Evolutionary conservation across 495 filamentous ascomycete genomes (phyloP).

Genomic region (Lophiotrema nucula): DNA sequence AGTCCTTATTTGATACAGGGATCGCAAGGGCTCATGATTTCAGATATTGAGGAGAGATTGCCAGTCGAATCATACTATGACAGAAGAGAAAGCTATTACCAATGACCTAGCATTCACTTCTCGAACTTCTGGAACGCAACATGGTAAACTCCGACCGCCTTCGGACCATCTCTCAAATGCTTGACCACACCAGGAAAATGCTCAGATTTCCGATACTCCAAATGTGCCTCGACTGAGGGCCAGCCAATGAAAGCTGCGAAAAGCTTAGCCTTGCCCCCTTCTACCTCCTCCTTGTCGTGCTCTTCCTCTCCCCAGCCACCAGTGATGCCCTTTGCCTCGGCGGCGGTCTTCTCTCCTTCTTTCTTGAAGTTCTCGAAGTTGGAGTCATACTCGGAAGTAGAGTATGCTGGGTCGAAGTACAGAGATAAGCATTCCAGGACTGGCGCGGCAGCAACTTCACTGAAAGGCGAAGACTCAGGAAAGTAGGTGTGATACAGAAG

Average conservation of each 20-base stretch:
- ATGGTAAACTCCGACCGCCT: conserved; percentile 8
- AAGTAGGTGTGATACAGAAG: conserved; percentile 11
- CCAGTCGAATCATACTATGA: too few relatives aligned
- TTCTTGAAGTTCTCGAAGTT: conserved; percentile 15
- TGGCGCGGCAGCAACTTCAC: conserved; percentile 9
- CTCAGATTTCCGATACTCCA: conserved; percentile 47
- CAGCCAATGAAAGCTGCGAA: conserved; percentile 52
- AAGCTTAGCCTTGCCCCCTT: conserved; percentile 40
- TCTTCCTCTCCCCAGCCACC: conserved; percentile 43
- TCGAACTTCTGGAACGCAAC: background rate
- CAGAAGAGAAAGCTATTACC: too few relatives aligned
- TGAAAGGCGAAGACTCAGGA: conserved; percentile 5
- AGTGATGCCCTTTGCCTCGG: conserved; percentile 11
- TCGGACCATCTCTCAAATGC: conserved; percentile 27
- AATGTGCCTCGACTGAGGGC: conserved; percentile 55
- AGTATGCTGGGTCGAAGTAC: conserved; percentile 10
- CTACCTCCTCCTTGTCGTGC: conserved; percentile 39
- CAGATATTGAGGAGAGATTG: too few relatives aligned
- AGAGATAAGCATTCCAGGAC: conserved; percentile 28
- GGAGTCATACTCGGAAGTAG: background rate
- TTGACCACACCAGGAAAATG: conserved; percentile 40
- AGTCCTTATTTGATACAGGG: too few relatives aligned
- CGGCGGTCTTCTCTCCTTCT: background rate
- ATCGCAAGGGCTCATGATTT: too few relatives aligned
- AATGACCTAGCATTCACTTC: too few relatives aligned